Base-by-base conservation (phyloP, 164 flowering plant genomes). In the Liriodendron chinense region DNA sequence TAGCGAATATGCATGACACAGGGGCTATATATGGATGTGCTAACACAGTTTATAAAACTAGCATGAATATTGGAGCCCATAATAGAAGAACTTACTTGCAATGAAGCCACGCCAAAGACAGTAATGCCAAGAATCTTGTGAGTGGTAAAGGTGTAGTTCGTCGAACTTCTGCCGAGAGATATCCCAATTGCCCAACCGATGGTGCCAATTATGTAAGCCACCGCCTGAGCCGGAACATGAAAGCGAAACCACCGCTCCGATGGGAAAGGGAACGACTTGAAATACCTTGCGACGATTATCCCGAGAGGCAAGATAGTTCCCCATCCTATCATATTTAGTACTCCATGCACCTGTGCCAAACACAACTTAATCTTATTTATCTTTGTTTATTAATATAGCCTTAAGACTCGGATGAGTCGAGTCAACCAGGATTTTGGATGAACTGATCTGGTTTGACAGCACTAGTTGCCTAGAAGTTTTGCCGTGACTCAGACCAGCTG, bases 321-420 rank as follows among this genome's bases (percentile, higher is more conserved):
- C 89, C 87, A 87, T 12, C 89, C 90, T 23, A 80, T 69, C 7
- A 87, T 82, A 80, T 82, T 87, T 72, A 89, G 34, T 16, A 80
- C 69, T 47, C 89, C 92, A 78, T 89, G 92, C 62, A 71, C 85
- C 92, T 89, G 74, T 26, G 53, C 56, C 18, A 53, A 23, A 9
- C 0, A 21, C 12, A 13, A n/a, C n/a, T n/a, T n/a, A n/a, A 9
- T 6, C 10, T 22, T n/a, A 64, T 18, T 64, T 57, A 57, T 57
- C 2, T 57, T 16, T 6, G 21, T 20, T 24, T 18, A 20, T 24
- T 18, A 64, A 64, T 16, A 65, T 13, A 22, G 68, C 7, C 7
- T 65, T 65, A 25, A 22, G 23, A 24, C 21, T 64, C 20, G n/a
- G 62, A 57, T 16, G 43, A 34, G 43, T 34, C 43, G 5, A 34